Percentiles rank a stretch among this genome's conserved stretches.
Conservation (phyloP, 2,329 filamentous ascomycete species). For the Monascus ruber region DNA sequence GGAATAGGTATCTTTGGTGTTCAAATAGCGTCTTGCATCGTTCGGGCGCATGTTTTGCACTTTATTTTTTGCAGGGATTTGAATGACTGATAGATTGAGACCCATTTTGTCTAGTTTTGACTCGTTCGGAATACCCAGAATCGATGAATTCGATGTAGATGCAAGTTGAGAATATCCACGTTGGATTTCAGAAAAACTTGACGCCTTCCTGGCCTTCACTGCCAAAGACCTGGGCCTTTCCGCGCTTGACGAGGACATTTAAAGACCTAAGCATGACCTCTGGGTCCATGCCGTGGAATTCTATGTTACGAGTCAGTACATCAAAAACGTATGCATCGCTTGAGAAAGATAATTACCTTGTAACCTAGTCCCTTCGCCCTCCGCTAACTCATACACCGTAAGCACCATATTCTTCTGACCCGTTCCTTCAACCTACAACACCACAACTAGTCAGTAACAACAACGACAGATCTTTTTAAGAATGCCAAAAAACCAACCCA, state of each 20-base stretch:
- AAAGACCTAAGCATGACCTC: slow-evolving; percentile 72
- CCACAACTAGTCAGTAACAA: background rate
- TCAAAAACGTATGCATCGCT: background rate
- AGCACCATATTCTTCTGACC: slow-evolving; percentile 81
- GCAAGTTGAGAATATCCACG: slow-evolving; percentile 11
- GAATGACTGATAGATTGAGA: background rate
- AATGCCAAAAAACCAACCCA: slow-evolving; percentile 43
- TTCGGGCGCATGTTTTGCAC: background rate
- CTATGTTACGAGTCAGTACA: slow-evolving; percentile 31
- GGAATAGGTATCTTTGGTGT: slow-evolving; percentile 2
- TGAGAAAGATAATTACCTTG: slow-evolving; percentile 42
- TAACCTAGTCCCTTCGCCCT: slow-evolving; percentile 68
- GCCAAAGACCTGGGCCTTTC: slow-evolving; percentile 89
- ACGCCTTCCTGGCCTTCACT: slow-evolving; percentile 79
- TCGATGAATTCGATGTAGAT: slow-evolving; percentile 6
- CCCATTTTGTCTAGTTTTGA: slow-evolving; percentile 5
- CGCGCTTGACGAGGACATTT: slow-evolving; percentile 71
- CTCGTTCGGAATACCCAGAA: slow-evolving; percentile 12
- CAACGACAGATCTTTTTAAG: background rate
- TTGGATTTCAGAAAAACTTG: slow-evolving; percentile 71
- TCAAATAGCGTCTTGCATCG: background rate
- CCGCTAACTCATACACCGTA: slow-evolving; percentile 80
- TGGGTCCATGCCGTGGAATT: slow-evolving; percentile 79
- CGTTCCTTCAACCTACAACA: slow-evolving; percentile 56
- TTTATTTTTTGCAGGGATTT: background rate